phyloP scores from a whole-genome alignment of 306 rosid species.

The Rosa multiflora region DNA sequence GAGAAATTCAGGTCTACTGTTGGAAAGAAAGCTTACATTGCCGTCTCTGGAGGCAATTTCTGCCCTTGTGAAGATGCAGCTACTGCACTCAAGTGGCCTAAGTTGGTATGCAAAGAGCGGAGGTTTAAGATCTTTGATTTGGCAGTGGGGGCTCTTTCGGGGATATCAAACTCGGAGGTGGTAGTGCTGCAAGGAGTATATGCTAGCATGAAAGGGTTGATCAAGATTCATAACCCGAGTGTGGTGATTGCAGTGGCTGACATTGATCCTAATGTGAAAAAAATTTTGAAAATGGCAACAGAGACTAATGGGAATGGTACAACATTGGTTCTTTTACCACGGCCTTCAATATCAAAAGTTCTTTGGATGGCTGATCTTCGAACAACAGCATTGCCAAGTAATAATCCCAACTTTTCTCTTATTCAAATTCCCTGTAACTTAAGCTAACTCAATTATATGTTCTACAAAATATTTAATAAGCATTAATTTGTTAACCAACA shows the following conservation, averaged over 20 bases:
- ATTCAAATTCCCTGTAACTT: background rate
- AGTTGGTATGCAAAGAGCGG: conserved; percentile 70
- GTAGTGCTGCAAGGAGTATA: conserved; percentile 76
- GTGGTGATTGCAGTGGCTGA: conserved; percentile 74
- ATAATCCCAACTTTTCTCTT: conserved; percentile 25
- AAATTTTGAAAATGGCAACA: conserved; percentile 87
- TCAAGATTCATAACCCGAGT: conserved; percentile 83
- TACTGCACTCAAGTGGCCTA: conserved; percentile 72
- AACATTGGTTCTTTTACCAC: conserved; percentile 66
- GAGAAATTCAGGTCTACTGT: conserved; percentile 74
- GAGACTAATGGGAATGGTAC: conserved; percentile 58
- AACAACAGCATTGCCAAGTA: conserved; percentile 82
- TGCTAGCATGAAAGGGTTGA: conserved; percentile 89
- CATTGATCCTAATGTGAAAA: conserved; percentile 63
- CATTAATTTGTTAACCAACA: background rate
- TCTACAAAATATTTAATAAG: background rate
- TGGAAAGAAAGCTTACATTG: conserved; percentile 86
- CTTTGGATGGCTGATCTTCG: conserved; percentile 98
- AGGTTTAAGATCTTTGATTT: conserved; percentile 86
- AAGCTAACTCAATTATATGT: background rate
- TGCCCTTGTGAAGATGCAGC: conserved; percentile 86
- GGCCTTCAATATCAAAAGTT: conserved; percentile 63
- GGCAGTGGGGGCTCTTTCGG: conserved; percentile 64
- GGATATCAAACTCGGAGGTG: conserved; percentile 72
- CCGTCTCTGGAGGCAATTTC: conserved; percentile 65